These are phyloP conservation scores for Fusarium tricinctum DNA, from an alignment of 2,329 filamentous ascomycete genomes.

Conservation along the genomic window DNA sequence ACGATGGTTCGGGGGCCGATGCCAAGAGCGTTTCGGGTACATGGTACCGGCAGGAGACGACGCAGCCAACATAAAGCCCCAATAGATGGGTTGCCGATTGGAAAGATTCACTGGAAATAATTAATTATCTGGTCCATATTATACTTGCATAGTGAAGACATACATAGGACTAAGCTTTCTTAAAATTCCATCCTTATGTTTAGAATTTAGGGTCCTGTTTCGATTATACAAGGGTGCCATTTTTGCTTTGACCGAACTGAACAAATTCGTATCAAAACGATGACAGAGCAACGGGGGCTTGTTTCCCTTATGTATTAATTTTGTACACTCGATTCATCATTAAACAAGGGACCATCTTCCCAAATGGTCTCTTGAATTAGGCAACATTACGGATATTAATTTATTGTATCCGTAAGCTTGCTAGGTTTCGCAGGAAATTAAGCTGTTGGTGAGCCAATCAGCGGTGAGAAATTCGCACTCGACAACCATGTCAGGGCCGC, in stretches of 20 bases:
- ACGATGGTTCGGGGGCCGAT: rapidly evolving
- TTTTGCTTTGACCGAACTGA: background rate
- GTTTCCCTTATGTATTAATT: background rate
- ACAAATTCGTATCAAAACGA: background rate
- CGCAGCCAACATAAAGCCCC: conserved; percentile 9
- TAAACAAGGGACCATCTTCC: too few species aligned
- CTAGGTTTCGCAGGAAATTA: too few species aligned
- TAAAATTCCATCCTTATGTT: background rate
- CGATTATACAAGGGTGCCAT: conserved; percentile 3
- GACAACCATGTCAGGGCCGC: too few species aligned
- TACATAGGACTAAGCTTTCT: conserved; percentile 31
- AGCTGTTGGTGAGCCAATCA: too few species aligned
- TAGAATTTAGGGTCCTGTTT: background rate
- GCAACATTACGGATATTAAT: too few species aligned
- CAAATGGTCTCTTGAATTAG: too few species aligned
- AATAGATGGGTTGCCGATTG: conserved; percentile 16
- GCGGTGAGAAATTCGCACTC: too few species aligned
- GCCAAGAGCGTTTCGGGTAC: background rate
- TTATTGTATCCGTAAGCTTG: too few species aligned
- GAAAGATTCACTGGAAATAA: background rate
- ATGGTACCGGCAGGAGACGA: conserved; percentile 22
- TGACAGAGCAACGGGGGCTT: background rate
- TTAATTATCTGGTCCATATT: background rate
- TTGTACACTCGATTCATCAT: background rate
- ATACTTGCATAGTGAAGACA: background rate